Evolutionary conservation across 768 basidiomycete species (phyloP), one percentile per base, ranked within the genome.

Genomic region (Boletales sp.): DNA sequence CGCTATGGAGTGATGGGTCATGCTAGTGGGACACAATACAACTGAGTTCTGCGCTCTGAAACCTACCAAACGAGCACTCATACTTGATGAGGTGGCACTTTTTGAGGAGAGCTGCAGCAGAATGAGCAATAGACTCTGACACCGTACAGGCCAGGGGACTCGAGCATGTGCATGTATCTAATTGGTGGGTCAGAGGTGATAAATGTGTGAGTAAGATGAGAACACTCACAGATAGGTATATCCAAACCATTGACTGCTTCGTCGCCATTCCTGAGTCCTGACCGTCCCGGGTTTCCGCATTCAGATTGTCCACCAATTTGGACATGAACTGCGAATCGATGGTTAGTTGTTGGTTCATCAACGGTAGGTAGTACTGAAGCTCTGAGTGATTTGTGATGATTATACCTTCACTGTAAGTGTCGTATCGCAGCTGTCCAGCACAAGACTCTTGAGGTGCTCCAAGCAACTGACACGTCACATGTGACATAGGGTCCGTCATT

Each of bases 331-430:
- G 97, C n/a, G 83, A 86, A 71, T 99, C 97, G 64, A 99, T 99
- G 0, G 97, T 97, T 13, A 99, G 79, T 65, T 98, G 97, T 70
- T 97, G 94, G 62, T 98, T 98, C 75, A 97, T 73, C 70, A 98
- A 74, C 59, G 87, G 90, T 21, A 98, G 77, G 65, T 97, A 99
- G 67, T 97, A 99, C 68, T 98, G 97, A 37, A 99, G 77, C 67
- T 99, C 97, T 2, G 87, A 82, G 62, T 97, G 94, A 65, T 94
- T 97, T 36, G 97, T 99, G 71, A 98, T 98, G 68, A 99, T 97
- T 61, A 97, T 88, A 39, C 97, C 97, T 71, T 98, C 95, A 18
- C 97, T 95, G 58, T 81, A 94, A 0, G 94, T 97, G 66, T 99
- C 95, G 70, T 87, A 97, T 67, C 98, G 94, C 14, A 95, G 97